phyloP scores from a whole-genome alignment of 106 monocot genomes.

The Dendrobium officinale region DNA sequence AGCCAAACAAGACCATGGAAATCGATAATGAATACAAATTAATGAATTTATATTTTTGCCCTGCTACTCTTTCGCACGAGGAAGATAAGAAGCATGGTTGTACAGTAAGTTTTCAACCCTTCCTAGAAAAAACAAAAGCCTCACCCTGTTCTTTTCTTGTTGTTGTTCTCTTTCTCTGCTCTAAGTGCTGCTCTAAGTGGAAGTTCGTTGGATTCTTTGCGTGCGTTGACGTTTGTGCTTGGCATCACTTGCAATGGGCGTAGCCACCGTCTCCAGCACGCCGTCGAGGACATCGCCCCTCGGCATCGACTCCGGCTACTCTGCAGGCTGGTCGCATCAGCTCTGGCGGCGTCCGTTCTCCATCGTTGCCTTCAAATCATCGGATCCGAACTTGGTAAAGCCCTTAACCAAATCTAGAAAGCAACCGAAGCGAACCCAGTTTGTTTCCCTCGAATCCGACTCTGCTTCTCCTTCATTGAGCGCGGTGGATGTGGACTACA shows the following conservation, averaged over 20 bases:
- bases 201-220: no score
- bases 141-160: no score
- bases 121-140: no score
- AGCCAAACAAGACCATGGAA: no score
- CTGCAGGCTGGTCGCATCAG: constrained; percentile 10
- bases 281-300: constrained; percentile 28
- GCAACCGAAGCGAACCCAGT: constrained; percentile 25
- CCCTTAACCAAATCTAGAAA: constrained; percentile 4
- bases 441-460: constrained; percentile 12
- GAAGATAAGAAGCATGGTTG: no score
- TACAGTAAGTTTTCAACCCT: no score
- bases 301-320: constrained; percentile 14
- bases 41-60: no score
- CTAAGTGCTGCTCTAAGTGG: no score
- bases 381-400: constrained; percentile 7
- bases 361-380: constrained; percentile 32
- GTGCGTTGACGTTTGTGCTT: no score
- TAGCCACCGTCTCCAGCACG: constrained; percentile 34
- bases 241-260: constrained; percentile 33
- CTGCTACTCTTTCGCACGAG: no score
- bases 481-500: constrained; percentile 50
- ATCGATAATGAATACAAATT: no score
- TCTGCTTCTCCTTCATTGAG: background rate
- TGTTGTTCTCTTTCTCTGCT: no score
- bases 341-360: constrained; percentile 13